Percentiles rank a stretch among this genome's conserved stretches.
phyloP scores from a whole-genome alignment of 2,329 filamentous ascomycete species.

The Clonostachys chloroleuca region DNA sequence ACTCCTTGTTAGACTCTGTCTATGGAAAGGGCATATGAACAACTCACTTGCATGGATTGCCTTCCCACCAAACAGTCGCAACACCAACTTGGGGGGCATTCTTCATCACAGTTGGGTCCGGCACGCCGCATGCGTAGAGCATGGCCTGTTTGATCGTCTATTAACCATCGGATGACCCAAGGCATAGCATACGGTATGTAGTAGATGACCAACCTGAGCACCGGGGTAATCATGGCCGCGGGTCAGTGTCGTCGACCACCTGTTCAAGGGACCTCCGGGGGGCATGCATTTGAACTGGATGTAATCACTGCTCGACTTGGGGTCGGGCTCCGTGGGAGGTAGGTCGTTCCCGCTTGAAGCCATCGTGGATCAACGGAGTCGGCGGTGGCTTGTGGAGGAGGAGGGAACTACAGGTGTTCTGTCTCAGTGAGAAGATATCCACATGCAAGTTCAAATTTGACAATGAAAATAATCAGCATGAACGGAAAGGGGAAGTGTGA shows the following conservation, averaged over 20 bases:
- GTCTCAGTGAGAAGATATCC: too few relatives aligned
- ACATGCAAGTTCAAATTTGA: too few relatives aligned
- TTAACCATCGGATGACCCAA: not conserved
- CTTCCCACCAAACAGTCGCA: conserved; percentile 95
- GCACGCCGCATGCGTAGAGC: conserved; percentile 90
- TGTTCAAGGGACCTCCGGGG: conserved; percentile 62
- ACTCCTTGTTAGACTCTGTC: not conserved
- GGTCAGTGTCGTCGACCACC: conserved; percentile 80
- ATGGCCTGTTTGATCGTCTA: conserved; percentile 60
- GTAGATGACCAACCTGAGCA: conserved; percentile 63
- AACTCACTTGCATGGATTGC: conserved; percentile 88
- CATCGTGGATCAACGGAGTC: conserved; percentile 11
- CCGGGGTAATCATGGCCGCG: conserved; percentile 86
- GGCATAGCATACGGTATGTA: not conserved
- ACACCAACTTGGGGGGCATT: conserved; percentile 87
- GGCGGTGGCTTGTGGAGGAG: not conserved
- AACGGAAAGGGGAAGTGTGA: too few relatives aligned
- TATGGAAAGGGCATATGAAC: not conserved
- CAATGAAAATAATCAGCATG: too few relatives aligned
- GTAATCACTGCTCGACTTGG: conserved; percentile 46
- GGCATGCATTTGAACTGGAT: conserved; percentile 48
- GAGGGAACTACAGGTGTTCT: too few relatives aligned
- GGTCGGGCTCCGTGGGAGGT: conserved; percentile 19
- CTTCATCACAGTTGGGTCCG: conserved; percentile 80
- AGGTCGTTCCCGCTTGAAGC: conserved; percentile 12